These are phyloP conservation scores for Coemansia brasiliensis DNA, from an alignment of 192 early-diverging fungal species.

Conservation along the genomic window DNA sequence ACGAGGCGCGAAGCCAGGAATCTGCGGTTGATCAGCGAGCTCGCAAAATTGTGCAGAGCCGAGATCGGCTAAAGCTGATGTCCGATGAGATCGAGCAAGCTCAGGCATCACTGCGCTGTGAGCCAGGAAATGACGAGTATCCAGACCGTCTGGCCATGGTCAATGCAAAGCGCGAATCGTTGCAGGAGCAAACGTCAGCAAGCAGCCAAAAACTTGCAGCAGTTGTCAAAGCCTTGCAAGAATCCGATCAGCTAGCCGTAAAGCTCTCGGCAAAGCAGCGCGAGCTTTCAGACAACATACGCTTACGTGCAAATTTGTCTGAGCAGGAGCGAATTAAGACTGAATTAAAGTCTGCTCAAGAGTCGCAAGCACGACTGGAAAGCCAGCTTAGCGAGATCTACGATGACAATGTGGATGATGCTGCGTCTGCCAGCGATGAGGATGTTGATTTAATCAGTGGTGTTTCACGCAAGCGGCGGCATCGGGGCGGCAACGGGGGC, in stretches of 20 bases:
- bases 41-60: slow-evolving; percentile 27
- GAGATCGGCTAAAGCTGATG: slow-evolving; percentile 40
- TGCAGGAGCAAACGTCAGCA: slow-evolving; percentile 44
- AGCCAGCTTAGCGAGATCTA: slow-evolving; percentile 35
- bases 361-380: slow-evolving; percentile 29
- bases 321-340: slow-evolving; percentile 47
- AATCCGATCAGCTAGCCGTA: slow-evolving; percentile 44
- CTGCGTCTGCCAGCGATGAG: neutral
- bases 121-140: slow-evolving; percentile 19
- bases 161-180: slow-evolving; percentile 25
- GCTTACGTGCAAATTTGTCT: slow-evolving; percentile 19
- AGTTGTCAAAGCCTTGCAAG: slow-evolving; percentile 52
- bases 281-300: slow-evolving; percentile 40
- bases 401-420: slow-evolving; percentile 11
- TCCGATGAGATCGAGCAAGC: slow-evolving; percentile 30
- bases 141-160: slow-evolving; percentile 33
- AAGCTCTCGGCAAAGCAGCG: slow-evolving; percentile 47
- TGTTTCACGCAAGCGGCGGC: slow-evolving; percentile 29
- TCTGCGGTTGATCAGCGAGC: slow-evolving; percentile 26
- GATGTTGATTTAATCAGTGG: slow-evolving; percentile 14
- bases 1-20: slow-evolving; percentile 23
- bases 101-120: slow-evolving; percentile 23
- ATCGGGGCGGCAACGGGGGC: slow-evolving; percentile 6
- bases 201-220: slow-evolving; percentile 37
- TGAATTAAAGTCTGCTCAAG: slow-evolving; percentile 37